Evolutionary conservation across 2,329 filamentous ascomycete species (phyloP).

Genomic region (Phialemonium atrogriseum): DNA sequence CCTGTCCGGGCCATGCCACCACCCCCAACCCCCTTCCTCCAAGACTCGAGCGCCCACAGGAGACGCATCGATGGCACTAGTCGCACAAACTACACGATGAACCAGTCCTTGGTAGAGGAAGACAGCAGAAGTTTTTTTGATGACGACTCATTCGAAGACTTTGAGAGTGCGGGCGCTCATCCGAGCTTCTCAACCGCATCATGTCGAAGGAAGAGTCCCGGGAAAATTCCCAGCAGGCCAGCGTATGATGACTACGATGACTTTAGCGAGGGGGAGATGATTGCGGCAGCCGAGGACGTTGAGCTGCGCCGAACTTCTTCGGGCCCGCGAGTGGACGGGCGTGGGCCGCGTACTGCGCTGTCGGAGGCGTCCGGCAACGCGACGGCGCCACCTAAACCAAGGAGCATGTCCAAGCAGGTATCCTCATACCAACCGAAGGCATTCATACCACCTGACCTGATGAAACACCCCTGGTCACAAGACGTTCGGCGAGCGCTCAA

Average conservation of each 20-base stretch:
- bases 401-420: conserved; percentile 19
- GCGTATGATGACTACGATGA: conserved; percentile 15
- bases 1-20: conserved; percentile 7
- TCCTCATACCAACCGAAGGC: conserved; percentile 20
- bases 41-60: conserved; percentile 7
- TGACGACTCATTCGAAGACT: conserved; percentile 15
- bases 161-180: conserved; percentile 6
- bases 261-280: conserved; percentile 31
- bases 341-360: conserved; percentile 28
- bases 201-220: conserved; percentile 3
- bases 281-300: conserved; percentile 42
- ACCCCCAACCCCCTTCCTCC: conserved; percentile 11
- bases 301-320: conserved; percentile 32
- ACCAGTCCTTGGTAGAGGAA: too few relatives aligned
- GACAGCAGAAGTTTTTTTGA: too few relatives aligned
- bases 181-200: neutral
- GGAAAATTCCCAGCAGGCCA: neutral
- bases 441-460: conserved; percentile 40
- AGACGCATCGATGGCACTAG: conserved; percentile 7
- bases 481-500: conserved; percentile 77
- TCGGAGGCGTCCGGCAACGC: conserved; percentile 42
- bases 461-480: conserved; percentile 71
- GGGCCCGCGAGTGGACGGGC: conserved; percentile 11
- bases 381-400: conserved; percentile 21
- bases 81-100: too few relatives aligned